Evolutionary conservation across 495 filamentous ascomycete species (phyloP).

Genomic region (Podospora pseudopauciseta): DNA sequence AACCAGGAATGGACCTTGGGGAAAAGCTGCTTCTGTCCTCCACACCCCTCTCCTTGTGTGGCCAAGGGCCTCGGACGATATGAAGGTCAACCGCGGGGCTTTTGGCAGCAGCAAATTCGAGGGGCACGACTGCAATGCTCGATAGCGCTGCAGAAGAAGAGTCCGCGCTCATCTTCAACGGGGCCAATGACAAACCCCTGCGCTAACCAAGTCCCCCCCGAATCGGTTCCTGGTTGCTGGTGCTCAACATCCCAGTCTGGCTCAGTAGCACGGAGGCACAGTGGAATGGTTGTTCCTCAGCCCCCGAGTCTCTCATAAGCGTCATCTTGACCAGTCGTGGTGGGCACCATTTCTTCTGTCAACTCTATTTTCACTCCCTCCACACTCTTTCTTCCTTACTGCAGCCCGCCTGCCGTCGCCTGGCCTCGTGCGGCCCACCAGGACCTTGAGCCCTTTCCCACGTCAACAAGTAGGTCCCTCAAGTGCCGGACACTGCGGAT

Average conservation of each 20-base stretch:
- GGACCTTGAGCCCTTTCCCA: background rate
- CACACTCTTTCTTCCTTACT: background rate
- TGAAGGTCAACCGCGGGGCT: background rate
- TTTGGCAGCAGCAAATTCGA: background rate
- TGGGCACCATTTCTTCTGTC: background rate
- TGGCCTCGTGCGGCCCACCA: background rate
- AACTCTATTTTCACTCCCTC: constrained; percentile 12
- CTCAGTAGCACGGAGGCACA: background rate
- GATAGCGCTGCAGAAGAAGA: background rate
- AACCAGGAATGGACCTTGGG: background rate
- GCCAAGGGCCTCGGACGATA: constrained; percentile 5
- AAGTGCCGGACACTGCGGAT: constrained; percentile 7
- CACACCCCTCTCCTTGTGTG: background rate
- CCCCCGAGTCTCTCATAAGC: constrained; percentile 8
- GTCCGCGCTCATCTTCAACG: background rate
- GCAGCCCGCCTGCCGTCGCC: background rate
- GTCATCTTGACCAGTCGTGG: background rate
- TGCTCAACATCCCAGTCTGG: background rate
- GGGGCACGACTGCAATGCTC: constrained; percentile 3
- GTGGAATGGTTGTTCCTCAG: constrained; percentile 6
- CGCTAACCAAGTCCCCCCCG: background rate
- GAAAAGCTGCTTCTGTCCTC: background rate
- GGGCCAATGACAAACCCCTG: constrained; percentile 11
- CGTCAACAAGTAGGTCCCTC: background rate
- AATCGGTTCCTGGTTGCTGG: constrained; percentile 11